These are phyloP conservation scores for Achaetomiella virescens DNA, from an alignment of 495 filamentous ascomycete genomes.

Conservation along the genomic window DNA sequence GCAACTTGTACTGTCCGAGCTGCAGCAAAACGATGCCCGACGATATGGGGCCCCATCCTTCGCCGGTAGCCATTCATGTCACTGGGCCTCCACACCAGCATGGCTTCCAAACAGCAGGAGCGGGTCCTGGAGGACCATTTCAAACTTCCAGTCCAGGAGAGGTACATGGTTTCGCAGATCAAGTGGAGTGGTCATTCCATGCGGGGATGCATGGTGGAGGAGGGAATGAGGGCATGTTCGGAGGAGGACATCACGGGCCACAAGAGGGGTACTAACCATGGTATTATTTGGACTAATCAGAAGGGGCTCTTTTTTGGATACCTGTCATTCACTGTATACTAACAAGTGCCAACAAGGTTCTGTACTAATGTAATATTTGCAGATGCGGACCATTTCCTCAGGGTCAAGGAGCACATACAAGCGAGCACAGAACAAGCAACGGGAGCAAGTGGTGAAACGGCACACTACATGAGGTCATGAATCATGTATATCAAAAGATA, in stretches of 20 bases:
- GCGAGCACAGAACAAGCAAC: not conserved
- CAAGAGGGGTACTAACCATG: constrained; percentile 13
- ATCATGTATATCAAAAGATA: constrained; percentile 1
- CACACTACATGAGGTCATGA: constrained; percentile 11
- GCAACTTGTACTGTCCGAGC: constrained; percentile 22
- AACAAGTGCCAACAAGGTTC: constrained; percentile 3
- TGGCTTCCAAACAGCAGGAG: constrained; percentile 3
- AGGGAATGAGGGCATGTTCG: constrained; percentile 14
- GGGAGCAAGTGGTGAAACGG: constrained; percentile 1
- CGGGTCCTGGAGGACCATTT: constrained; percentile 2
- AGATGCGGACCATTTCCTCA: not conserved
- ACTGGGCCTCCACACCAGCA: constrained; percentile 6
- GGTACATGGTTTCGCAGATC: constrained; percentile 7
- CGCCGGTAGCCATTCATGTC: constrained; percentile 13
- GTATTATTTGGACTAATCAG: not conserved
- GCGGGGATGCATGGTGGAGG: constrained; percentile 9
- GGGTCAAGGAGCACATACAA: not conserved
- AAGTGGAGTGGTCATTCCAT: constrained; percentile 12
- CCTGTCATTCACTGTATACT: constrained; percentile 5
- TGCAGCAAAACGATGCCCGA: constrained; percentile 22
- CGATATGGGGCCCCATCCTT: constrained; percentile 8
- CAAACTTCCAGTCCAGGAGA: constrained; percentile 4
- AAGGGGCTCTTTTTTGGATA: not conserved
- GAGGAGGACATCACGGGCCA: constrained; percentile 17
- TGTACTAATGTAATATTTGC: constrained; percentile 17